Evolutionary conservation across 2,329 filamentous ascomycete species (phyloP), one percentile per base, ranked within the genome.

Genomic region (Drechslera avenae): DNA sequence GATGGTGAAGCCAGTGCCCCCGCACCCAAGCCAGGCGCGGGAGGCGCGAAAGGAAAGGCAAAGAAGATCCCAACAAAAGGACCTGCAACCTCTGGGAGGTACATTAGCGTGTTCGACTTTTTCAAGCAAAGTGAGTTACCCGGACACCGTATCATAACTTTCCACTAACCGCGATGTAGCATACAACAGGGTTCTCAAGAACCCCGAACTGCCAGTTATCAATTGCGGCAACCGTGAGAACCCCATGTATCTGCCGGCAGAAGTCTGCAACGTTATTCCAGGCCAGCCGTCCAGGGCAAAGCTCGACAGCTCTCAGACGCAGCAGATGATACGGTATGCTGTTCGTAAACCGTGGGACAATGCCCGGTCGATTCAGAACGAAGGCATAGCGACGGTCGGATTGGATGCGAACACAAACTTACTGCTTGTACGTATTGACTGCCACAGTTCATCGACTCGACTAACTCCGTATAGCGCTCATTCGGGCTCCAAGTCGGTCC

Each of bases 401-500:
- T 37, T 64, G 3, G 55, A 61, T 42, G 33, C 34, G 33, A 52
- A 52, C 1, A 40, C 54, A 0, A 64, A 63, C 35, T 8, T 57
- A 9, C 41, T 60, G 17, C 7, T 63, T 39, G 60, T 60, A 54
- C 13, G 57, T 50, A 18, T 30, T 10, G 3, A 8, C 19, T 10
- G 10, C 21, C 17, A 8, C 32, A 19, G 33, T 12, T 21, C 26
- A 39, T 13, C 18, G 2, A 3, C 19, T 19, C 23, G 4, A 30
- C 45, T 40, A 48, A 52, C 52, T 23, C 17, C 36, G 5, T 36
- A 17, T 37, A 63, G 57, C 44, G 44, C 7, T 64, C 78, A 3
- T 92, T 91, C 54, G 86, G 85, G 9, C 75, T 94, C 42, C 72
- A 71, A 1, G 78, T 90, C 2, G 79, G 76, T 3, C 79, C 80